Percentiles rank a stretch among this genome's conserved stretches.
These are phyloP conservation scores for Trichoderma breve DNA, from an alignment of 2,329 filamentous ascomycete genomes.

Conservation along the genomic window DNA sequence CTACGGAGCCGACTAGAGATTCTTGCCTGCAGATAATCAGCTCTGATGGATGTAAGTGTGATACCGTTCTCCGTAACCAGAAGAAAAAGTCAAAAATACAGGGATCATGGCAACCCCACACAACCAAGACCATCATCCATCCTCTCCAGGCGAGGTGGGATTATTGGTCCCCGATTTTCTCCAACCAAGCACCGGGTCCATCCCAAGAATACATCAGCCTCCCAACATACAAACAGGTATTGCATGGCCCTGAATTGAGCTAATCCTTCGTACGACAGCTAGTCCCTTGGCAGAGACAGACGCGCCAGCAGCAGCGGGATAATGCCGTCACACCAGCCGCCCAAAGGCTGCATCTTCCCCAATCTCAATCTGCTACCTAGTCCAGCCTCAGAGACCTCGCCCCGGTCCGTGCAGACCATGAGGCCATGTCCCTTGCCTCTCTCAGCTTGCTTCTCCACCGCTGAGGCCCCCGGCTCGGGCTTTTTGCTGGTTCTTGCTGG, in stretches of 20 bases:
- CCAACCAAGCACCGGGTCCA: not conserved
- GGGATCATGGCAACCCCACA: not conserved
- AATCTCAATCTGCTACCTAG: not conserved
- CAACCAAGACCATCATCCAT: not conserved
- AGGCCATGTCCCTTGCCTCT: slow-evolving; percentile 10
- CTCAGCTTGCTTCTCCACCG: slow-evolving; percentile 11
- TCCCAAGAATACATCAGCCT: not conserved
- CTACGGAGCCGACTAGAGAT: not conserved
- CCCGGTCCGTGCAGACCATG: slow-evolving; percentile 5
- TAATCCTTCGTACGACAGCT: not conserved
- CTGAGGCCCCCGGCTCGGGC: not conserved
- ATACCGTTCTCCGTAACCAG: not conserved
- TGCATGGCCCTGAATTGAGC: not conserved
- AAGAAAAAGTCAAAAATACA: not conserved
- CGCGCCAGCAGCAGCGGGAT: not conserved
- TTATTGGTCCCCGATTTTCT: not conserved
- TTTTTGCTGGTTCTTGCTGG: slow-evolving; percentile 3
- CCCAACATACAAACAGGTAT: not conserved
- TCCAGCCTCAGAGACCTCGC: not conserved
- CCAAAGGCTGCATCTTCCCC: not conserved
- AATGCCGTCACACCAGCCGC: not conserved
- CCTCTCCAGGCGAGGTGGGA: not conserved
- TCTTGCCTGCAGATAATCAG: not conserved
- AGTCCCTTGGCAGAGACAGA: slow-evolving; percentile 1
- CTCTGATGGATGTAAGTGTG: not conserved